Evolutionary conservation across 169 alveolate species (phyloP), one percentile per base, ranked within the genome.

Genomic region (Miamiensis avidus): DNA sequence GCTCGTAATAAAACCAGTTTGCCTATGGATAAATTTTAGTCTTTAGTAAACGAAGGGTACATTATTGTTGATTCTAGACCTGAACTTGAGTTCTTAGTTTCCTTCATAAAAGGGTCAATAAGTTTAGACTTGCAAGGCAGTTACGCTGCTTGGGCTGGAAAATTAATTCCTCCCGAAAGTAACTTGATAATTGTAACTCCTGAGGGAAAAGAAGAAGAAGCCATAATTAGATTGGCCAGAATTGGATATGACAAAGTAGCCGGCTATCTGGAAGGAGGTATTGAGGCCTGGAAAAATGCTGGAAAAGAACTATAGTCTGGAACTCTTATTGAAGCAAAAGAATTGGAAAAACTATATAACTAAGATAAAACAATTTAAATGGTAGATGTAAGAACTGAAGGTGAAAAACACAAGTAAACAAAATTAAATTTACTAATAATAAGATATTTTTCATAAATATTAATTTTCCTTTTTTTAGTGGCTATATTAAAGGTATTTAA

Each of bases 61-160:
- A 16, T 72, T 26, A 27, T 86, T n/a, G 31, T 86, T 49, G 90
- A 86, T 75, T 76, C 86, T 20, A 79, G 90, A 75, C 34, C 64
- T 75, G 72, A 72, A 26, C 29, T 29, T 20, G 84, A 79, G 0
- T 79, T 69, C 28, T 32, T 84, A 11, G 32, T 74, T 1, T 88
- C 82, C 28, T 82, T 69, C 29, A 82, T 88, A 31, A 85, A 85
- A 30, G 89, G 89, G 16, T 83, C 89, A 1, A 29, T 83, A 31
- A 76, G 69, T 65, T 34, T 88, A 31, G 78, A 85, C 30, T 78
- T 83, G 27, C 69, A 78, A 28, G 78, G 83, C 31, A 82, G 84
- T 75, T 88, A 76, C 75, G 92, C 92, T 29, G 29, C 32, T 29
- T 88, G 92, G 92, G 78, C 78, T 31, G 92, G 92, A 1, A 83